Percentiles rank a stretch among this genome's conserved stretches.
Evolutionary conservation across 2,329 filamentous ascomycete species (phyloP).

Genomic region (Zymoseptoria tritici): DNA sequence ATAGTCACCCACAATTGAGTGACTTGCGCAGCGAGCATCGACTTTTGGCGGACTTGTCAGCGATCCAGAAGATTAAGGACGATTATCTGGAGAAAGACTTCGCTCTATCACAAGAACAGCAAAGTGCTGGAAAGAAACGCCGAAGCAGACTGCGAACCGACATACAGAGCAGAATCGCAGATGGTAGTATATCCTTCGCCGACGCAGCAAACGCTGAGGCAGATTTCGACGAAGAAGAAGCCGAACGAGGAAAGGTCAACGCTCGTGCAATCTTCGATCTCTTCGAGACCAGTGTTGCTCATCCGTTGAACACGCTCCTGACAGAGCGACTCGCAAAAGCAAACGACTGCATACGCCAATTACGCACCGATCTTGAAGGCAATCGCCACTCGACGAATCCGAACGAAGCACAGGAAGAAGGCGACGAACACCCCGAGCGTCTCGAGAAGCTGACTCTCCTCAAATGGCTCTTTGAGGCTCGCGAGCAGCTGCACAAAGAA

Average conservation of each 20-base stretch:
- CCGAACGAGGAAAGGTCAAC: slow-evolving; percentile 60
- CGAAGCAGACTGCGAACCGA: slow-evolving; percentile 32
- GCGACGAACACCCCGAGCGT: slow-evolving; percentile 88
- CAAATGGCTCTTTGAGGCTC: slow-evolving; percentile 94
- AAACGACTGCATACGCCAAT: slow-evolving; percentile 67
- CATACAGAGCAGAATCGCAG: slow-evolving; percentile 69
- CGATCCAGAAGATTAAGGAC: slow-evolving; percentile 51
- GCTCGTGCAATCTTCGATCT: slow-evolving; percentile 75
- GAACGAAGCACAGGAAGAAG: slow-evolving; percentile 86
- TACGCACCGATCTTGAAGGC: slow-evolving; percentile 64
- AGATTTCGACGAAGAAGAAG: slow-evolving; percentile 64
- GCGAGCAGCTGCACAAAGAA: slow-evolving; percentile 79
- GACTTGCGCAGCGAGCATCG: slow-evolving; percentile 67
- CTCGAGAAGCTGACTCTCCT: slow-evolving; percentile 89
- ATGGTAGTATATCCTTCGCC: slow-evolving; percentile 71
- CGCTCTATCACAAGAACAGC: slow-evolving; percentile 40
- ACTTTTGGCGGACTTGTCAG: slow-evolving; percentile 64
- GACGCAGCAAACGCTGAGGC: slow-evolving; percentile 72
- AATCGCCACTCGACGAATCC: slow-evolving; percentile 62
- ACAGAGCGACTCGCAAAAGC: slow-evolving; percentile 67
- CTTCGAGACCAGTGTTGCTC: slow-evolving; percentile 76
- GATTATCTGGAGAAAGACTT: slow-evolving; percentile 25
- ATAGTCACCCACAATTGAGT: slow-evolving; percentile 84
- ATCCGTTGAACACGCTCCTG: slow-evolving; percentile 73
- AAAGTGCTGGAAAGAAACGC: slow-evolving; percentile 25